Evolutionary conservation across 306 rosid species (phyloP).

Genomic region (Vigna reflexopilosa): DNA sequence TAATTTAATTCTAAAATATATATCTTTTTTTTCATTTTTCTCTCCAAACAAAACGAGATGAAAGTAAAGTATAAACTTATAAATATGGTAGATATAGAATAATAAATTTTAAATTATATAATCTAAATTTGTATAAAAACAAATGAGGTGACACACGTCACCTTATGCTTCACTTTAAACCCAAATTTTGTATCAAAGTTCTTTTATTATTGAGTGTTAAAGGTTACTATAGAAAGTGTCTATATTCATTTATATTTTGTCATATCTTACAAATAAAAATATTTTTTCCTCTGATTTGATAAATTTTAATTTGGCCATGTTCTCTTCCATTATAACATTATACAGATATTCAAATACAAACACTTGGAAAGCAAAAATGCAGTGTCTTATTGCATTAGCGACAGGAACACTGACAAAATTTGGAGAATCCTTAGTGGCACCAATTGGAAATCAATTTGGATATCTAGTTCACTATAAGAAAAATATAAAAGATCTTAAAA

Average conservation of each 20-base stretch:
- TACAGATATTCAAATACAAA: not conserved
- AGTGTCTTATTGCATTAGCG: not conserved
- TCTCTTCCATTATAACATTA: not conserved
- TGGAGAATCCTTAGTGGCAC: constrained; percentile 4
- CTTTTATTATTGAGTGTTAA: not conserved
- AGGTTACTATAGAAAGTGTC: not conserved
- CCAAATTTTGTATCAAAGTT: not conserved
- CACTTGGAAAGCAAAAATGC: not conserved
- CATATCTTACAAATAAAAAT: not conserved
- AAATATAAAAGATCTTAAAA: not conserved
- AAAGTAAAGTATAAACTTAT: not conserved
- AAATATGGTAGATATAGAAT: not conserved
- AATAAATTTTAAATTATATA: not conserved
- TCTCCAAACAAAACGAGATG: too few species aligned
- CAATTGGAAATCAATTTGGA: not conserved
- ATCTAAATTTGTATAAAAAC: not conserved
- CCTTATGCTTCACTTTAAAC: not conserved
- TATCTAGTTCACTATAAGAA: not conserved
- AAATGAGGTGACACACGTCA: not conserved
- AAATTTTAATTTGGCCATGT: not conserved
- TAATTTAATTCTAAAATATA: too few species aligned
- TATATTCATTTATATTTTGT: not conserved
- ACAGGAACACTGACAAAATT: constrained; percentile 4
- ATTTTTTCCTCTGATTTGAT: not conserved
- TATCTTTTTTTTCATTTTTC: too few species aligned